Evolutionary conservation across 768 basidiomycete species (phyloP).

Genomic region (Leccinum arenicola): DNA sequence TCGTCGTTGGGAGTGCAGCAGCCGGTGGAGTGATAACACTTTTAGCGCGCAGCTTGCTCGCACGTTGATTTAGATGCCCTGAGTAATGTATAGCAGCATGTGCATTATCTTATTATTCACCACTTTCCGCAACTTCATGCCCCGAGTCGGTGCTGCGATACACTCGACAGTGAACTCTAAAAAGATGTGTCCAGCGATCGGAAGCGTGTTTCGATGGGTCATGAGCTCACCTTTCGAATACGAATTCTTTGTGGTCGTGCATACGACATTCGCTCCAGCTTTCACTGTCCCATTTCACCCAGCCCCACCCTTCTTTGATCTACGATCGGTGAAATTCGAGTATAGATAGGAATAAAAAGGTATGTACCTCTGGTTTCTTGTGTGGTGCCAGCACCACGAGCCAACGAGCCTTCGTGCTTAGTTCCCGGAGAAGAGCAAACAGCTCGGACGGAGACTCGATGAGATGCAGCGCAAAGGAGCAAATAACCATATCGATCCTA

Average conservation of each 20-base stretch:
- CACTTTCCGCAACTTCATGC: constrained; percentile 5
- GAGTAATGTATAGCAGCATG: background rate
- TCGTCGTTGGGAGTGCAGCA: constrained; percentile 30
- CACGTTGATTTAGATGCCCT: constrained; percentile 10
- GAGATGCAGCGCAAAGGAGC: constrained; percentile 75
- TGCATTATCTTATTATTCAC: constrained; percentile 1
- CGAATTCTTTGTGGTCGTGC: constrained; percentile 40
- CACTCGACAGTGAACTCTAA: constrained; percentile 30
- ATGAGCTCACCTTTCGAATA: constrained; percentile 43
- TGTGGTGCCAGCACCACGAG: constrained; percentile 70
- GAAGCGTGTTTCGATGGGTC: background rate
- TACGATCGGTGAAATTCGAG: constrained; percentile 19
- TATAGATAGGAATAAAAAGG: background rate
- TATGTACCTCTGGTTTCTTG: constrained; percentile 67
- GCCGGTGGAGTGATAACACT: constrained; percentile 27
- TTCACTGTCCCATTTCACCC: constrained; percentile 58
- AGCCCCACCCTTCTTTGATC: constrained; percentile 70
- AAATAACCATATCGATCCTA: constrained; percentile 59
- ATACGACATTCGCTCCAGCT: constrained; percentile 43
- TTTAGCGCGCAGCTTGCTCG: constrained; percentile 19
- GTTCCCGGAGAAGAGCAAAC: constrained; percentile 61
- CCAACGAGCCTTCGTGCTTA: constrained; percentile 61
- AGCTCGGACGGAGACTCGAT: constrained; percentile 58
- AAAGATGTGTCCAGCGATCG: background rate
- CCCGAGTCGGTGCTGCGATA: constrained; percentile 20